These are phyloP conservation scores for Agaricus bisporus DNA, from an alignment of 768 basidiomycete species.

Conservation along the genomic window DNA sequence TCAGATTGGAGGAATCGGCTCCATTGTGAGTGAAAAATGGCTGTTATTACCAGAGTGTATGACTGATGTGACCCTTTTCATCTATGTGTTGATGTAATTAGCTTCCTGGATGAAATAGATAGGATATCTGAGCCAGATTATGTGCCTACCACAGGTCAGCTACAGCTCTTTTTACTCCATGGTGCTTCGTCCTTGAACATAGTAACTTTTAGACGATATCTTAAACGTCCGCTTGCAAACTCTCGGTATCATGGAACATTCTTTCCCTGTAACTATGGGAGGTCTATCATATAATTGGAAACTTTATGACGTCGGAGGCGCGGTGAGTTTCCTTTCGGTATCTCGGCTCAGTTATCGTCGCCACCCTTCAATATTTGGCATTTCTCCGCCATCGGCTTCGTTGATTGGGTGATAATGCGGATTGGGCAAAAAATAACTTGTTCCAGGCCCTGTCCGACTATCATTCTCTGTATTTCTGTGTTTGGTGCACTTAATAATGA, in stretches of 20 bases:
- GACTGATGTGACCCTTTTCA: background rate
- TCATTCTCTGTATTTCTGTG: background rate
- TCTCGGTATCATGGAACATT: slow-evolving; percentile 71
- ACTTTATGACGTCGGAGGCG: slow-evolving; percentile 80
- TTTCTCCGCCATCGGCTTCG: background rate
- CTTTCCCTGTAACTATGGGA: slow-evolving; percentile 60
- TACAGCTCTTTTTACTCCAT: background rate
- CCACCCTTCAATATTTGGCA: background rate
- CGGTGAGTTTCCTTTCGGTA: slow-evolving; percentile 38
- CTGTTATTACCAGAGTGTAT: slow-evolving; percentile 5
- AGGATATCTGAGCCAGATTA: slow-evolving; percentile 68
- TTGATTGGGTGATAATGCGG: too few relatives aligned
- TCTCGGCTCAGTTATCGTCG: background rate
- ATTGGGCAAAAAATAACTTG: background rate
- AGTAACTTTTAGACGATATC: slow-evolving; percentile 51
- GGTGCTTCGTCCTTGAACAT: background rate
- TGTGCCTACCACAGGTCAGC: slow-evolving; percentile 58
- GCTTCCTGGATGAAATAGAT: slow-evolving; percentile 62
- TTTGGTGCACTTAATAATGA: background rate
- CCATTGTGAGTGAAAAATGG: slow-evolving; percentile 49
- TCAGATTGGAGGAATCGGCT: slow-evolving; percentile 71
- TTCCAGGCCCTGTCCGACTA: background rate
- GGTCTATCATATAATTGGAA: slow-evolving; percentile 68
- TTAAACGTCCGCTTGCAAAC: slow-evolving; percentile 78
- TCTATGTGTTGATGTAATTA: slow-evolving; percentile 19